Conservation (phyloP, 306 rosid genomes). For the Oxytropis ochrocephala region DNA sequence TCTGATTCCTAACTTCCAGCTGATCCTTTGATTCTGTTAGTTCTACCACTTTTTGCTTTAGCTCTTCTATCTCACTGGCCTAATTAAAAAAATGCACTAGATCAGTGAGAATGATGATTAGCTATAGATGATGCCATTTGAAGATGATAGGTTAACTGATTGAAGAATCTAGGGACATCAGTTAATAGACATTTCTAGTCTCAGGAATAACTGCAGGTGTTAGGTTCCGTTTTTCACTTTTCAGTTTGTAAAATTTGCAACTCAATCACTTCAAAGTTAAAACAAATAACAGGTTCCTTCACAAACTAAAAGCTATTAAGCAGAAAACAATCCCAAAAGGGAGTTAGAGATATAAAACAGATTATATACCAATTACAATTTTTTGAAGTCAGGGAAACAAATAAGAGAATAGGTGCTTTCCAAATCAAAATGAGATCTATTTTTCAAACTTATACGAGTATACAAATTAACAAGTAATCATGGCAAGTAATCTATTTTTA, state of each 20-base stretch:
- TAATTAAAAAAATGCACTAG: constrained; percentile 22
- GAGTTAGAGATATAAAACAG: constrained; percentile 1
- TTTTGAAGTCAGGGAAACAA: neutral
- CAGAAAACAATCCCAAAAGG: constrained; percentile 5
- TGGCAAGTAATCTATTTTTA: too few relatives aligned
- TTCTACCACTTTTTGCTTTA: constrained; percentile 55
- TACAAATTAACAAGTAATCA: neutral
- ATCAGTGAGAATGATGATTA: constrained; percentile 14
- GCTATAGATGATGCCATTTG: constrained; percentile 3
- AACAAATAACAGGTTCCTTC: neutral
- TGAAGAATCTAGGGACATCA: constrained; percentile 1
- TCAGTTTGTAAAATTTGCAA: neutral
- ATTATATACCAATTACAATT: neutral
- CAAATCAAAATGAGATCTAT: neutral
- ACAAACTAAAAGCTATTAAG: neutral
- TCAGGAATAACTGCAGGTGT: neutral
- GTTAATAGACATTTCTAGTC: neutral
- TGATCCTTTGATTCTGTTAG: constrained; percentile 69
- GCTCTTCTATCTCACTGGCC: constrained; percentile 63
- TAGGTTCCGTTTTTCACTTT: neutral
- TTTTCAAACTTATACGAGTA: neutral
- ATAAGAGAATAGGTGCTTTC: neutral
- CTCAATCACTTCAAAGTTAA: neutral
- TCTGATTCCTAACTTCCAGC: constrained; percentile 70
- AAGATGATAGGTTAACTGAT: neutral